Evolutionary conservation across 306 rosid species (phyloP), one percentile per base, ranked within the genome.

Genomic region (Ormosia semicastrata): DNA sequence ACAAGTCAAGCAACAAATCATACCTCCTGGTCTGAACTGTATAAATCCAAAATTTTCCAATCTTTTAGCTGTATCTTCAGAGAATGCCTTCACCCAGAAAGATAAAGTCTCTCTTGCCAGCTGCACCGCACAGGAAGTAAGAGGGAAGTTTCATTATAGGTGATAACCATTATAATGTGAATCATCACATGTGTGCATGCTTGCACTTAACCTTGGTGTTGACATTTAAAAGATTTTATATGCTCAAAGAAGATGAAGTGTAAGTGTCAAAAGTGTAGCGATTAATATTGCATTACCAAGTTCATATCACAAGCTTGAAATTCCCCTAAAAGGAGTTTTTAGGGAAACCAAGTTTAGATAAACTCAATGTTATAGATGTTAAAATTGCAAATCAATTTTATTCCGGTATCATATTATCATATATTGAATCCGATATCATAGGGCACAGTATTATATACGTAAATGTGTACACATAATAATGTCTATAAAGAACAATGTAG

Each of bases 11-110:
- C n/a, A 71, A 44, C 13, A 72, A 86, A 72, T 49, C 49, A 40
- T 95, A 95, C 99, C 99, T 91, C 99, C 99, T 75, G 97, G 98
- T 80, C 99, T 93, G 89, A 93, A 92, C 89, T 92, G 97, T 88
- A 95, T 95, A 87, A 95, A 95, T 83, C 99, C 99, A 86, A 95
- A 95, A 76, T 95, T 95, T 86, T 95, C 99, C 81, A 95, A 89
- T 82, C 99, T 90, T 89, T 93, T 95, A 64, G 99, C 99, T 3
- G 98, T 95, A 87, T 95, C 99, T 89, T 93, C 99, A 57, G 98
- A 92, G 89, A 95, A 95, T 36, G 99, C 99, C 88, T 95, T 95
- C 85, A 95, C 99, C 99, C 99, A 95, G 84, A 95, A 95, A 58
- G 98, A 93, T 86, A 95, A 72, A 60, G 97, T 92, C 91, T 95